Base-by-base conservation (phyloP, 495 filamentous ascomycete genomes). In the Viridothelium virens region DNA sequence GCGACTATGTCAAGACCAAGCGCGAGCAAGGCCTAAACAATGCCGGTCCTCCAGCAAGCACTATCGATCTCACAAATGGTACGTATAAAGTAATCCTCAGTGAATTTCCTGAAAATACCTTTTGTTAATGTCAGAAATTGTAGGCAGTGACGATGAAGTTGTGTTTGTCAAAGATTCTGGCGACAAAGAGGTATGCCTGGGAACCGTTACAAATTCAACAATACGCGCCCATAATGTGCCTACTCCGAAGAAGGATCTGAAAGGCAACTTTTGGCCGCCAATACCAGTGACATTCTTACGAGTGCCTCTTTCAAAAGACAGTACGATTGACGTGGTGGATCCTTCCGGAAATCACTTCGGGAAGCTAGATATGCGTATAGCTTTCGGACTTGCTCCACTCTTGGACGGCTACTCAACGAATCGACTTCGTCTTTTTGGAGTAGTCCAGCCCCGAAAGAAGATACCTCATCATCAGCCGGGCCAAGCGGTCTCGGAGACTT, bases 121-220 rank as follows among this genome's bases (percentile, higher is more conserved):
- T 2, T 33, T 9, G 46, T 48, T 62, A 33, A 66, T 37, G 50
- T 68, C 61, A 47, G 48, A 31, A 62, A 70, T 61, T 64, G 66
- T 70, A 61, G 72, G 70, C 47, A 84, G 83, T 36, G 88, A 89
- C 46, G 83, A 85, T 46, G 79, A 87, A 14, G 61, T 83, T 2
- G 73, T 83, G n/a, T 63, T 82, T 62, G 56, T 84, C 11, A 72
- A 68, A 34, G 79, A 78, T 61, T 74, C 75, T 11, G 67, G 64
- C 33, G 78, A 82, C 25, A 82, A 87, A 70, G 86, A 91, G 70
- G 89, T 97, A 36, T 97, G 94, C 77, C 92, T 90, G 73, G 94
- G 94, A 7, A 87, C 86, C 74, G 72, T 97, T 25, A 85, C 91
- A 46, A 80, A 81, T 25, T 86, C 87, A 3, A 86, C 77, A 62